These are phyloP conservation scores for Nemania diffusa DNA, from an alignment of 2,329 filamentous ascomycete genomes.

Conservation along the genomic window DNA sequence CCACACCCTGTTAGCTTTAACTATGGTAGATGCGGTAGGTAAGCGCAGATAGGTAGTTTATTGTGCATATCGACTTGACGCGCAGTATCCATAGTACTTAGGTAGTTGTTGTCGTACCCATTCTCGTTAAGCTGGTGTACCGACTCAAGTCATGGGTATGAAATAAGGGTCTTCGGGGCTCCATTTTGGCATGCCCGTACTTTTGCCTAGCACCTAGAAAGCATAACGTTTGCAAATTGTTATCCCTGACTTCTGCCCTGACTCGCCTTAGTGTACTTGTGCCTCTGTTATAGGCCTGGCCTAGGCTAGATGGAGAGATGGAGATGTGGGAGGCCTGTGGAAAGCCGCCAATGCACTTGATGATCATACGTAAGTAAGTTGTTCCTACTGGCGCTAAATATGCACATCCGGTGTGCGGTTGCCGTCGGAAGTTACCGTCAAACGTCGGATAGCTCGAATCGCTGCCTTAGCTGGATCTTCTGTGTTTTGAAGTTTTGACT, in stretches of 20 bases:
- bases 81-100: neutral
- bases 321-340: constrained; percentile 4
- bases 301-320: neutral
- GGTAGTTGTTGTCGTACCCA: neutral
- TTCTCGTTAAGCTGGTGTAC: neutral
- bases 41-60: neutral
- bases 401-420: neutral
- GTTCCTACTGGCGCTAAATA: constrained; percentile 15
- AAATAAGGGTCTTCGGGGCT: constrained; percentile 10
- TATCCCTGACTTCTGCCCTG: constrained; percentile 16
- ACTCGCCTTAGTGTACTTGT: constrained; percentile 19
- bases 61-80: neutral
- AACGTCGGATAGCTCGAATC: neutral
- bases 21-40: neutral
- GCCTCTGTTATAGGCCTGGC: neutral
- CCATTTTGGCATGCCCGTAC: neutral
- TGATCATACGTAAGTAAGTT: neutral
- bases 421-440: neutral
- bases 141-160: neutral
- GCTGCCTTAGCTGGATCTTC: neutral
- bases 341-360: constrained; percentile 5
- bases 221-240: neutral
- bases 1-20: neutral
- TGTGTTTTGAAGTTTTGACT: neutral
- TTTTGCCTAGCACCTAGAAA: neutral